Evolutionary conservation across 1,284 basidiomycete genomes (phyloP).

Genomic region (Cutaneotrichosporon sp.): DNA sequence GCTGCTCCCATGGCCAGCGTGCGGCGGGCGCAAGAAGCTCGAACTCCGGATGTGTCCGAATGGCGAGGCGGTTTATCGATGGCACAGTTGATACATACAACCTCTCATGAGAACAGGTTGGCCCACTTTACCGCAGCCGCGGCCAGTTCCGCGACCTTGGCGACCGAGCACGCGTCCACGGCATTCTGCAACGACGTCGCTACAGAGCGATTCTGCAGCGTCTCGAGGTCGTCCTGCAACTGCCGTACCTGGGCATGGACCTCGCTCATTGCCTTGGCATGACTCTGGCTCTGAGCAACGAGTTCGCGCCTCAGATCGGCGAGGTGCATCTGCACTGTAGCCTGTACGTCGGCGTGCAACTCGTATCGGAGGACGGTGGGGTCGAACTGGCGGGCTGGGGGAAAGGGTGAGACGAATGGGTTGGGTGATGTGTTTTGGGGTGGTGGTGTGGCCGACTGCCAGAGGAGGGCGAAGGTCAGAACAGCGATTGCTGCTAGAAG

Average conservation of each 20-base stretch:
- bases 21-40: no score
- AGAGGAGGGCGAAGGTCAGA: not conserved
- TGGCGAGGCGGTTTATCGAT: no score
- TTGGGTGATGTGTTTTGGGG: not conserved
- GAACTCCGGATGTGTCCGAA: no score
- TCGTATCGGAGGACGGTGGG: constrained; percentile 5
- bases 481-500: not conserved
- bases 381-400: not conserved
- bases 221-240: constrained; percentile 3
- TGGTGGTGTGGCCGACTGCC: not conserved
- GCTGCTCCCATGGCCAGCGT: no score
- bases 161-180: constrained; percentile 10
- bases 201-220: constrained; percentile 4
- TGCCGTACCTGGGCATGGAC: not conserved
- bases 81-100: not conserved
- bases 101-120: not conserved
- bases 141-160: constrained; percentile 6
- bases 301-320: constrained; percentile 7
- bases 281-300: constrained; percentile 2
- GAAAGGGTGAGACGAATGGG: not conserved
- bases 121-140: constrained; percentile 8
- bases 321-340: constrained; percentile 8
- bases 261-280: constrained; percentile 1
- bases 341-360: constrained; percentile 7
- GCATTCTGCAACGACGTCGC: constrained; percentile 8